A percentile compares a stretch with the other conserved stretches of the same genome.
Evolutionary conservation across 805 yeast genomes (phyloP).

Genomic region (Candida sakaeoensis): DNA sequence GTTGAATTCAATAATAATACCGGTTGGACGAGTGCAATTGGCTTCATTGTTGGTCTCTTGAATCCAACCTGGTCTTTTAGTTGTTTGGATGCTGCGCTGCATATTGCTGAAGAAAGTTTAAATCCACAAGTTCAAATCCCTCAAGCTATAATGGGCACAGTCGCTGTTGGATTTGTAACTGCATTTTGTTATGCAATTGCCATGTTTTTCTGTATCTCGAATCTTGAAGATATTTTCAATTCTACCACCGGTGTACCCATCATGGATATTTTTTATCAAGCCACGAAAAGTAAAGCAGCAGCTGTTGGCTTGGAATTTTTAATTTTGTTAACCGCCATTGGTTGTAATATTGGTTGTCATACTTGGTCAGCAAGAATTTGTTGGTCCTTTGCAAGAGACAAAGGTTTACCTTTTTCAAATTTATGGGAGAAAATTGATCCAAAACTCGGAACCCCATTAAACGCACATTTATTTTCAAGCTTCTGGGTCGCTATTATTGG

Average conservation of each 20-base stretch:
- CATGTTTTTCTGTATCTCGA: slow-evolving; percentile 56
- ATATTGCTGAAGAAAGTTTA: slow-evolving; percentile 63
- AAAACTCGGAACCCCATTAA: slow-evolving; percentile 47
- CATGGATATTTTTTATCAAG: slow-evolving; percentile 59
- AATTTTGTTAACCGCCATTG: slow-evolving; percentile 51
- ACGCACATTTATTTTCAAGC: slow-evolving; percentile 56
- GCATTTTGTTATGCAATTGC: slow-evolving; percentile 50
- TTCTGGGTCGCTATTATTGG: slow-evolving; percentile 52
- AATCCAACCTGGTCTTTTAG: slow-evolving; percentile 70
- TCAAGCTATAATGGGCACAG: slow-evolving; percentile 57
- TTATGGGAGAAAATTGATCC: slow-evolving; percentile 47
- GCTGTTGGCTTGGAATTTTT: slow-evolving; percentile 50
- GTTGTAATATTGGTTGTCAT: slow-evolving; percentile 57
- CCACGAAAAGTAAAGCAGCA: slow-evolving; percentile 48
- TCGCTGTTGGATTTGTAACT: slow-evolving; percentile 63
- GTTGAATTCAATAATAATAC: slow-evolving; percentile 50
- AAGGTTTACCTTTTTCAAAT: slow-evolving; percentile 54
- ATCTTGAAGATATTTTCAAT: slow-evolving; percentile 45
- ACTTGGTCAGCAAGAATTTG: slow-evolving; percentile 68
- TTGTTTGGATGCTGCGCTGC: slow-evolving; percentile 69
- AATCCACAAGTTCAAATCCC: slow-evolving; percentile 60
- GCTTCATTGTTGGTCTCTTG: slow-evolving; percentile 53
- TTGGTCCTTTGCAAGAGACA: slow-evolving; percentile 68
- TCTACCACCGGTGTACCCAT: slow-evolving; percentile 62
- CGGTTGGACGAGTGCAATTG: slow-evolving; percentile 62